Conservation (phyloP, 73 alveolate species). For the Tetrahymena borealis region DNA sequence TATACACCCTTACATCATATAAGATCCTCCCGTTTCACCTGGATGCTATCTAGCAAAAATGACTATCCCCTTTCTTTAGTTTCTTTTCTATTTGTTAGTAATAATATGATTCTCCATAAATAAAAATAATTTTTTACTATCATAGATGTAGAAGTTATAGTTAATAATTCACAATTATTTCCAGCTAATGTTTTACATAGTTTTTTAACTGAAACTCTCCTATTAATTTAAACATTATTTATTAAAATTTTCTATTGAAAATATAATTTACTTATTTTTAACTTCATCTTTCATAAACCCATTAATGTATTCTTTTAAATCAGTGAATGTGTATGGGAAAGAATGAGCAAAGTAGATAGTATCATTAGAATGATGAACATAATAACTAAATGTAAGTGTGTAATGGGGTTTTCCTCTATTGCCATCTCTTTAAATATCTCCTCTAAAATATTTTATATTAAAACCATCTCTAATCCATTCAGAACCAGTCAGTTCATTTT, state of each 20-base stretch:
- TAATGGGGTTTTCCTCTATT: conserved; percentile 33
- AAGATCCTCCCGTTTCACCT: conserved; percentile 80
- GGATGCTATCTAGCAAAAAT: conserved; percentile 77
- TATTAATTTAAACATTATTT: background rate
- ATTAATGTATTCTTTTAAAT: conserved; percentile 43
- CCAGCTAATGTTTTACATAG: conserved; percentile 81
- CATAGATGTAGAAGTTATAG: conserved; percentile 59
- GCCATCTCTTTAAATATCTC: conserved; percentile 10
- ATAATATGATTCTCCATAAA: too few species aligned
- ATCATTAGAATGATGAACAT: conserved; percentile 51
- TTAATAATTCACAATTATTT: conserved; percentile 67
- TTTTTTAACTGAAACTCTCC: conserved; percentile 35
- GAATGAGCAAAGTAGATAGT: conserved; percentile 87
- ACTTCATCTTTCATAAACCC: background rate
- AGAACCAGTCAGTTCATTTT: conserved; percentile 14
- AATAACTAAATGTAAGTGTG: conserved; percentile 49
- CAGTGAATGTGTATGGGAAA: conserved; percentile 92
- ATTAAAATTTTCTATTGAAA: background rate
- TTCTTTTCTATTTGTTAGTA: conserved; percentile 39
- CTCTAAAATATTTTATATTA: conserved; percentile 6
- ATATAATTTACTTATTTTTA: background rate
- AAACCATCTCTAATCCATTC: conserved; percentile 48
- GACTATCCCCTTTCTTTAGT: conserved; percentile 63
- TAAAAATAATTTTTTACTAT: too few species aligned
- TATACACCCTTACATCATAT: conserved; percentile 75